Conservation (phyloP, 2,329 filamentous ascomycete genomes). For the Teratosphaeria viscida region DNA sequence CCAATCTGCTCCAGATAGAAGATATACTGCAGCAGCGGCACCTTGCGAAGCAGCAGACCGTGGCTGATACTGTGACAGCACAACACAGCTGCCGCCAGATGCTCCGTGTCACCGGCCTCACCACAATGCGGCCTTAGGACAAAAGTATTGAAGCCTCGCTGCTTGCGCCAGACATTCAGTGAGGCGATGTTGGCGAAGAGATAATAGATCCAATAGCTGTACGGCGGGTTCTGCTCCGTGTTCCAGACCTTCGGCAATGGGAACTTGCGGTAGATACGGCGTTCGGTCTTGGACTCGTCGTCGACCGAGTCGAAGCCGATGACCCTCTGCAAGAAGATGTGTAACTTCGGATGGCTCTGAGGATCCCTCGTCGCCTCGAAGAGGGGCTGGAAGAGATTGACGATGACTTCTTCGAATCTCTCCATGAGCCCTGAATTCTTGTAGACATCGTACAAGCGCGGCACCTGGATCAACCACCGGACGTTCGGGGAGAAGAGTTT, state of each 20-base stretch:
- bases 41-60: slow-evolving; percentile 82
- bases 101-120: slow-evolving; percentile 93
- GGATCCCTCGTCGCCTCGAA: slow-evolving; percentile 92
- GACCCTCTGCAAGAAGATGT: slow-evolving; percentile 87
- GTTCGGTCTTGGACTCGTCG: slow-evolving; percentile 93
- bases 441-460: slow-evolving; percentile 90
- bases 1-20: slow-evolving; percentile 98
- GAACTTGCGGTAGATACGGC: slow-evolving; percentile 90
- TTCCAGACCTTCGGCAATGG: slow-evolving; percentile 82
- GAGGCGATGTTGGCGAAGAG: slow-evolving; percentile 89
- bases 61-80: slow-evolving; percentile 97
- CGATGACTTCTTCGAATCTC: slow-evolving; percentile 80
- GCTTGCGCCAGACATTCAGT: slow-evolving; percentile 82
- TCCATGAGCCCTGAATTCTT: slow-evolving; percentile 80
- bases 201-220: slow-evolving; percentile 99
- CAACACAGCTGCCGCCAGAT: slow-evolving; percentile 80
- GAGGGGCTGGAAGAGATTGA: slow-evolving; percentile 84
- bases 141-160: slow-evolving; percentile 92
- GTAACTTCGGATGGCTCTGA: slow-evolving; percentile 76
- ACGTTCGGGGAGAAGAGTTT: slow-evolving; percentile 97
- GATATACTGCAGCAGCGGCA: slow-evolving; percentile 88
- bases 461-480: slow-evolving; percentile 92
- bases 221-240: slow-evolving; percentile 90
- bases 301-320: slow-evolving; percentile 97
- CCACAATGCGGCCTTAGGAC: slow-evolving; percentile 87